A percentile compares a stretch with the other conserved stretches of the same genome.
Evolutionary conservation across 2,329 filamentous ascomycete genomes (phyloP).

Genomic region (Colletotrichum falcatum): DNA sequence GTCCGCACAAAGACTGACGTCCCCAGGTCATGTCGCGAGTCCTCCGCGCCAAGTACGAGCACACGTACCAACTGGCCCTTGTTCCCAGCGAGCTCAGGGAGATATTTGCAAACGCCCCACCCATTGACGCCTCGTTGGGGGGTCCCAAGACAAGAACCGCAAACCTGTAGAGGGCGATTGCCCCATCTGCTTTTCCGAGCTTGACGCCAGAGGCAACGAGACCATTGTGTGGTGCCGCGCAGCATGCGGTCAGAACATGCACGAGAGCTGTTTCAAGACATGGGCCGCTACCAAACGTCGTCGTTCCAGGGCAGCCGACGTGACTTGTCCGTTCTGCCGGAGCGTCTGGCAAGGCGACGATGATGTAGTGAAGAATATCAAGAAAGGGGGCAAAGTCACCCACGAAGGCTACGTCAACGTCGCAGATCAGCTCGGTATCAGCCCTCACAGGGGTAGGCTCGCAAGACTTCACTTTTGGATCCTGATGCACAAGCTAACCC

Average conservation of each 20-base stretch:
- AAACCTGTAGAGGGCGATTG: slow-evolving; percentile 66
- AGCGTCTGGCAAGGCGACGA: slow-evolving; percentile 65
- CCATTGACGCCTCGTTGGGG: slow-evolving; percentile 54
- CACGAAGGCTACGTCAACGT: slow-evolving; percentile 73
- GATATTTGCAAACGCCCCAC: slow-evolving; percentile 67
- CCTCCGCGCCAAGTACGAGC: slow-evolving; percentile 65
- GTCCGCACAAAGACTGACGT: neutral
- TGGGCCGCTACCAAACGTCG: slow-evolving; percentile 63
- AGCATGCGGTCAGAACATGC: slow-evolving; percentile 67
- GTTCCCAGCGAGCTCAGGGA: slow-evolving; percentile 68
- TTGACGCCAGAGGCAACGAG: slow-evolving; percentile 52
- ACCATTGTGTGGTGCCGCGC: slow-evolving; percentile 63
- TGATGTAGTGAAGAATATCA: slow-evolving; percentile 57
- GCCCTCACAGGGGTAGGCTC: neutral
- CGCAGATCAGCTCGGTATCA: slow-evolving; percentile 47
- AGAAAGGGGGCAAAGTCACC: slow-evolving; percentile 54
- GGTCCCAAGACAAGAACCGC: slow-evolving; percentile 55
- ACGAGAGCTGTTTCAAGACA: slow-evolving; percentile 64
- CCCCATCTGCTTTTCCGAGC: slow-evolving; percentile 67
- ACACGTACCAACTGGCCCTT: slow-evolving; percentile 73
- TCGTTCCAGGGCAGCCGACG: slow-evolving; percentile 46
- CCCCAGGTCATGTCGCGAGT: slow-evolving; percentile 67
- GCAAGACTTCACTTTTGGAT: neutral
- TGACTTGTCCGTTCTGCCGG: slow-evolving; percentile 73
- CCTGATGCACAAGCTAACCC: neutral